phyloP scores from a whole-genome alignment of 2,329 filamentous ascomycete species.

The Cryphonectria japonica region DNA sequence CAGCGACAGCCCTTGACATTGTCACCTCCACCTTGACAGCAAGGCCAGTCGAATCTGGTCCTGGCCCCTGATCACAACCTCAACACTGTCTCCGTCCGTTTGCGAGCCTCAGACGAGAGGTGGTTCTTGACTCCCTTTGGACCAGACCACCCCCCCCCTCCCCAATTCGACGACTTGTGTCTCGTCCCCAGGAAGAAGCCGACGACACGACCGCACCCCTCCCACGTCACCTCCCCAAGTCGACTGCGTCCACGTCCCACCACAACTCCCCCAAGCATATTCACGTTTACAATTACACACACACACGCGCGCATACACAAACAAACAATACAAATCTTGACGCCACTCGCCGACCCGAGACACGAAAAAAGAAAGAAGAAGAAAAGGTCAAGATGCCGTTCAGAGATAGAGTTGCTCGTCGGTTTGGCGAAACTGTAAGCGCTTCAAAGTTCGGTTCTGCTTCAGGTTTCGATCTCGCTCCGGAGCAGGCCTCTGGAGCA shows the following conservation, averaged over 20 bases:
- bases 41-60: background rate
- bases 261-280: background rate
- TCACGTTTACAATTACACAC: background rate
- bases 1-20: background rate
- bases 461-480: slow-evolving; percentile 27
- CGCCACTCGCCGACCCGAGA: background rate
- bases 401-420: slow-evolving; percentile 46
- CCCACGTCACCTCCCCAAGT: background rate
- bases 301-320: background rate
- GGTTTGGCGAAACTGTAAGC: slow-evolving; percentile 52
- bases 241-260: background rate
- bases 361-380: background rate
- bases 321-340: background rate
- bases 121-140: background rate
- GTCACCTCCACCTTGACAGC: background rate
- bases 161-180: background rate
- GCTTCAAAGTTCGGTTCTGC: slow-evolving; percentile 20
- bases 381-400: slow-evolving; percentile 36
- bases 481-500: slow-evolving; percentile 14
- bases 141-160: background rate
- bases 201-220: slow-evolving; percentile 1
- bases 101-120: slow-evolving; percentile 2
- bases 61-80: background rate
- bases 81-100: background rate
- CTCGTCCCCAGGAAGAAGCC: background rate